Conservation (phyloP, 768 basidiomycete genomes). For the Cantharellus anzutake region DNA sequence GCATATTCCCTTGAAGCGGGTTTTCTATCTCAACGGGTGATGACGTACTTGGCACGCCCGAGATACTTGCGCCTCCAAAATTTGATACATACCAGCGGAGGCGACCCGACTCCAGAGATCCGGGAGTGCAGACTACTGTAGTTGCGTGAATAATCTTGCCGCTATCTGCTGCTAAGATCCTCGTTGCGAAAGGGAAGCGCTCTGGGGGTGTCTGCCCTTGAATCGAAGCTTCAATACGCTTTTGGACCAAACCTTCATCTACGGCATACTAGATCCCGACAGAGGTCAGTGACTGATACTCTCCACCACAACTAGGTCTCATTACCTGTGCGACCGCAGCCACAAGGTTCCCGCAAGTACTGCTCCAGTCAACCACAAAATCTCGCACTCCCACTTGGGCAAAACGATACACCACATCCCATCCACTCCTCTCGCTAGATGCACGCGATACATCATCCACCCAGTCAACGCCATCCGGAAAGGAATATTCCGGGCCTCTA, state of each 20-base stretch:
- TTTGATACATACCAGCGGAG: not conserved
- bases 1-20: constrained; percentile 1
- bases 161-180: constrained; percentile 6
- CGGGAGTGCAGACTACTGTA: not conserved
- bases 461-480: not conserved
- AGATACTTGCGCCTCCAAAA: not conserved
- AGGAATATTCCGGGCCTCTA: not conserved
- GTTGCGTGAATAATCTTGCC: not conserved
- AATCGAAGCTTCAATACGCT: constrained; percentile 4
- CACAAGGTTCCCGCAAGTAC: constrained; percentile 33
- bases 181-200: not conserved
- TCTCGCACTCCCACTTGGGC: constrained; percentile 37
- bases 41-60: not conserved
- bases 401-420: constrained; percentile 57
- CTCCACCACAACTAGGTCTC: too few relatives aligned
- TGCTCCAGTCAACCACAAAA: constrained; percentile 39
- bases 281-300: too few relatives aligned
- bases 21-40: not conserved
- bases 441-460: not conserved
- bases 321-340: not conserved
- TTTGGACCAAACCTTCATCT: constrained; percentile 36
- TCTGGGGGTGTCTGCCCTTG: not conserved
- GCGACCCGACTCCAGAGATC: not conserved
- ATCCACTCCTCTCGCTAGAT: constrained; percentile 1
- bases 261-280: constrained; percentile 43